Percentiles rank a stretch among this genome's conserved stretches.
phyloP scores from a whole-genome alignment of 1,284 basidiomycete species.

The Pisolithus thermaeus region DNA sequence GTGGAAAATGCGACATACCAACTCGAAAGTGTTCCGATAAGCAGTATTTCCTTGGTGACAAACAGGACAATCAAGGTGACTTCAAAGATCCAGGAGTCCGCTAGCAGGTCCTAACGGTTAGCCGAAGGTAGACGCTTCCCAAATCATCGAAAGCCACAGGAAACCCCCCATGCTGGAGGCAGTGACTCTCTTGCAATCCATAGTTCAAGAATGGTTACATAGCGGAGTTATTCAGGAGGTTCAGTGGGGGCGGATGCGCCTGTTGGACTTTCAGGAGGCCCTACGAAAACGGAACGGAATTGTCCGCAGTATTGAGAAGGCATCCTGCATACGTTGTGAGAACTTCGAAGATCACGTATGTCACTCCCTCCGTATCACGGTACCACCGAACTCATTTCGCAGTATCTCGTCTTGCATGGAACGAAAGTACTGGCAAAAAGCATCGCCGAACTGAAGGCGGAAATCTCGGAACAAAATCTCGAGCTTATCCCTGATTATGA shows the following conservation, averaged over 20 bases:
- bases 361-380: background rate
- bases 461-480: conserved; percentile 93
- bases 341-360: conserved; percentile 49
- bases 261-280: conserved; percentile 91
- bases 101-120: conserved; percentile 5
- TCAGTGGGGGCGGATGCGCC: conserved; percentile 79
- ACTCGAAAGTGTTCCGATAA: conserved; percentile 58
- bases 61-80: conserved; percentile 65
- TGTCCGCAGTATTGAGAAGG: conserved; percentile 36
- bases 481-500: conserved; percentile 98
- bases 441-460: conserved; percentile 71
- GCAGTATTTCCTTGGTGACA: conserved; percentile 78
- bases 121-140: conserved; percentile 62
- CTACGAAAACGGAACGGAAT: conserved; percentile 58
- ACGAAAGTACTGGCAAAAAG: conserved; percentile 70
- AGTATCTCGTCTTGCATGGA: conserved; percentile 76
- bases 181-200: conserved; percentile 40
- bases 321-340: conserved; percentile 52
- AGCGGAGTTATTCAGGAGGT: conserved; percentile 58
- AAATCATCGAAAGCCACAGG: conserved; percentile 59
- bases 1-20: conserved; percentile 65
- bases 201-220: conserved; percentile 54
- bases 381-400: conserved; percentile 4
- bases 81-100: conserved; percentile 1
- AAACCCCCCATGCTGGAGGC: conserved; percentile 59